Evolutionary conservation across 1,284 basidiomycete species (phyloP), one percentile per base, ranked within the genome.

Genomic region (Sphaerobolus stellatus): DNA sequence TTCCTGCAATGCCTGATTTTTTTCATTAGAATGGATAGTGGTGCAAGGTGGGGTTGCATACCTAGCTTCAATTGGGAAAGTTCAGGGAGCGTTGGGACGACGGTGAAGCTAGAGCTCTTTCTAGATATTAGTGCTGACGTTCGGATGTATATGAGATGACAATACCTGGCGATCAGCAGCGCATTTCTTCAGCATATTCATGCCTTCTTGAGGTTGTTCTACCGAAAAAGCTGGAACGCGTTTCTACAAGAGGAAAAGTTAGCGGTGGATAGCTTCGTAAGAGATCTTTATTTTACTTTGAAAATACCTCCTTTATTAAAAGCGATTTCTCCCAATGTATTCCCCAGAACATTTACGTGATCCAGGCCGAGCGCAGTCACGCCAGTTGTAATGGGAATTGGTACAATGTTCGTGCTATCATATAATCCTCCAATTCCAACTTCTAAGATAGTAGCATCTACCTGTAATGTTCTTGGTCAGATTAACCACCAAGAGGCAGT

Each of bases 251-350:
- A 33, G 27, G n/a, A 52, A 7, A 47, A 25, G 0, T 50, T 16
- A 44, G 13, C 16, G 47, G 13, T n/a, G n/a, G 31, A 14, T 33
- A 28, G 33, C 43, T 47, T 25, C n/a, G 7, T 3, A 48, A 1
- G 22, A 46, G 20, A 14, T 43, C 2, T 34, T n/a, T 40, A 28
- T 30, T 67, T 27, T 57, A 83, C 87, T 79, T 99, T 99, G 75
- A 90, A 99, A 53, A 99, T 99, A 1, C 97, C 97, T 25, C 89
- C 93, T 69, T 99, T 99, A 67, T 99, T 97, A 77, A 82, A 84
- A 1, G 95, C 94, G 61, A 99, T 99, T 65, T 96, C 90, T 54
- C 80, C 74, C 9, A 99, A 73, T 0, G 95, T 98, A 66, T 90
- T 90, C 2, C 97, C 97, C 0, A 99, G 80, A 18, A 98, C 83